Evolutionary conservation across 2,329 filamentous ascomycete species (phyloP).

Genomic region (Gyromitra esculenta): DNA sequence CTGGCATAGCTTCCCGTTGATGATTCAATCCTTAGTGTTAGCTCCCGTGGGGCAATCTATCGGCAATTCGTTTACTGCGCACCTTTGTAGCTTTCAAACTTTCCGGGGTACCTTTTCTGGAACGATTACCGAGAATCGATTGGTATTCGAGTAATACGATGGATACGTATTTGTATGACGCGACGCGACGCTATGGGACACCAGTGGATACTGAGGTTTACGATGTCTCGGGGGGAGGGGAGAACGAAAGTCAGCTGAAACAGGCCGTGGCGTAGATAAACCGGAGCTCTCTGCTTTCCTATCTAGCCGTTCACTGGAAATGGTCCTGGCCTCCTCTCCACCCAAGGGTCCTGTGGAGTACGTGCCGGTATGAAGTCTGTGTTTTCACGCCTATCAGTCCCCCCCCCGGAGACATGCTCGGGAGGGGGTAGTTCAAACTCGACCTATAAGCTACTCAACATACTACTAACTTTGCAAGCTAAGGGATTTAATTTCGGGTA

Average conservation of each 20-base stretch:
- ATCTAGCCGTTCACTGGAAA: conserved; percentile 9
- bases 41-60: conserved; percentile 1
- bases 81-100: not conserved
- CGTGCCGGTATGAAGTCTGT: conserved; percentile 14
- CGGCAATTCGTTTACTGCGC: not conserved
- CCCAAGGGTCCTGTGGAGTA: not conserved
- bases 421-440: not conserved
- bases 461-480: not conserved
- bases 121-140: conserved; percentile 46
- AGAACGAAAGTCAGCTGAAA: conserved; percentile 16
- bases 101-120: conserved; percentile 29
- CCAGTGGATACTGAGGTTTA: not conserved
- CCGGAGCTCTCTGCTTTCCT: conserved; percentile 7
- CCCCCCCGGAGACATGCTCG: not conserved
- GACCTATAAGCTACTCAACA: not conserved
- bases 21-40: conserved; percentile 1
- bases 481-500: conserved; percentile 11
- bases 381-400: conserved; percentile 22
- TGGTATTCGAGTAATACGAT: conserved; percentile 24
- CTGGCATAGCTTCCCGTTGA: not conserved
- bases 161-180: conserved; percentile 22
- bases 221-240: conserved; percentile 24
- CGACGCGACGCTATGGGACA: conserved; percentile 20
- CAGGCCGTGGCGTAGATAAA: conserved; percentile 16
- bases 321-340: not conserved